Percentiles rank a stretch among this genome's conserved stretches.
Conservation (phyloP, 1,284 basidiomycete genomes). For the Filobasidium uniguttulatum region DNA sequence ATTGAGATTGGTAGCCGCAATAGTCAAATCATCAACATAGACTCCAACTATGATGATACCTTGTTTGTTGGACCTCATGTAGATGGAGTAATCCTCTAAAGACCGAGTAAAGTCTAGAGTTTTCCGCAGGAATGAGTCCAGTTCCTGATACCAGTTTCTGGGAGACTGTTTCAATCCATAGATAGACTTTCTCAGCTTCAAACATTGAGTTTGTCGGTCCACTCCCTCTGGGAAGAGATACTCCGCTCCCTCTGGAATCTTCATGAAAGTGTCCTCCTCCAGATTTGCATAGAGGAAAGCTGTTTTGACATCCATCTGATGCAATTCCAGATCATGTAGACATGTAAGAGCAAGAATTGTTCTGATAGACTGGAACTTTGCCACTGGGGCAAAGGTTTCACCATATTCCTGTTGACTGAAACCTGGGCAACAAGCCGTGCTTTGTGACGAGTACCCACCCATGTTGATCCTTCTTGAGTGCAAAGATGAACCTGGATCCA, state of each 20-base stretch:
- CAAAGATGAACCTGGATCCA: too few species aligned
- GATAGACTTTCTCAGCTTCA: slow-evolving; percentile 25
- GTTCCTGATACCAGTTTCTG: slow-evolving; percentile 27
- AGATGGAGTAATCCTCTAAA: slow-evolving; percentile 34
- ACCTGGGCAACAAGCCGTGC: slow-evolving; percentile 22
- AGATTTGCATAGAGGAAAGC: slow-evolving; percentile 40
- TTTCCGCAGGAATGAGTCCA: slow-evolving; percentile 27
- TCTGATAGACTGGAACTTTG: slow-evolving; percentile 33
- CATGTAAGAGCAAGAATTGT: slow-evolving; percentile 37
- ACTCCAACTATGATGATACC: slow-evolving; percentile 10
- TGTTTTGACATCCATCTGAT: slow-evolving; percentile 41
- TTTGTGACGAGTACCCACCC: too few species aligned
- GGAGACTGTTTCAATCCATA: slow-evolving; percentile 40
- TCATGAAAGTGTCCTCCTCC: slow-evolving; percentile 37
- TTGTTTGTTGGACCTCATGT: slow-evolving; percentile 12
- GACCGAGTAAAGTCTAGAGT: slow-evolving; percentile 27
- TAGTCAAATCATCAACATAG: slow-evolving; percentile 8
- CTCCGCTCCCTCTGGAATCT: slow-evolving; percentile 20
- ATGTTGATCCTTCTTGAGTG: too few species aligned
- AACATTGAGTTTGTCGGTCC: too few species aligned
- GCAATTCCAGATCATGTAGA: slow-evolving; percentile 31
- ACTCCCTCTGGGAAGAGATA: too few species aligned
- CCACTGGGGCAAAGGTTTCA: slow-evolving; percentile 39
- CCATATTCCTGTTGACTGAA: slow-evolving; percentile 32
- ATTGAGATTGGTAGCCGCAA: slow-evolving; percentile 15